Evolutionary conservation across 1,284 basidiomycete species (phyloP).

Genomic region (Boletus semigastroideus): DNA sequence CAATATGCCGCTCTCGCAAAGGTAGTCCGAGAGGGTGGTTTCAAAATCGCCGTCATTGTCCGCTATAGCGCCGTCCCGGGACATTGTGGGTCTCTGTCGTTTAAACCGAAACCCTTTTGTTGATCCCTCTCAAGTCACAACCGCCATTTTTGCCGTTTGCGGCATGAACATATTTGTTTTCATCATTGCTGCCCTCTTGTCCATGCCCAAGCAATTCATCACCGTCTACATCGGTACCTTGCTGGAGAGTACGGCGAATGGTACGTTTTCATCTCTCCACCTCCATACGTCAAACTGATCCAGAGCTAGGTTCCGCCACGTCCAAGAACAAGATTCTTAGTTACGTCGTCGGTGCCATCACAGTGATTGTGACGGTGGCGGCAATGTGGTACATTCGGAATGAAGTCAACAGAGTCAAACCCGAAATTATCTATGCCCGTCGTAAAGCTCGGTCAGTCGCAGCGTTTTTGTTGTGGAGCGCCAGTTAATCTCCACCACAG

Average conservation of each 20-base stretch:
- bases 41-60: constrained; percentile 58
- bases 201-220: constrained; percentile 62
- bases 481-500: constrained; percentile 29
- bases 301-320: constrained; percentile 39
- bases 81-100: constrained; percentile 42
- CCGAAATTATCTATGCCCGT: constrained; percentile 69
- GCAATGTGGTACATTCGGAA: constrained; percentile 85
- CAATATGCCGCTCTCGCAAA: constrained; percentile 63
- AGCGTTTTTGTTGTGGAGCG: not conserved
- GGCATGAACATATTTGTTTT: constrained; percentile 64
- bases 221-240: constrained; percentile 57
- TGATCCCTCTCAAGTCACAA: constrained; percentile 40
- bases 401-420: constrained; percentile 75
- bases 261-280: constrained; percentile 16
- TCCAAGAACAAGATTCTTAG: constrained; percentile 60
- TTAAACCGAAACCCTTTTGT: not conserved
- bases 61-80: constrained; percentile 64
- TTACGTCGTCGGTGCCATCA: constrained; percentile 60
- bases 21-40: constrained; percentile 67
- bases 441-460: constrained; percentile 61
- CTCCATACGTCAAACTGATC: constrained; percentile 8
- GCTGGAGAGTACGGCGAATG: constrained; percentile 29
- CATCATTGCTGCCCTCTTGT: constrained; percentile 55
- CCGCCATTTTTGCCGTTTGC: constrained; percentile 66
- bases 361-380: constrained; percentile 68